A percentile compares a stretch with the other conserved stretches of the same genome.
phyloP scores from a whole-genome alignment of 352 stramenopile species.

The Globisporangium splendens region DNA sequence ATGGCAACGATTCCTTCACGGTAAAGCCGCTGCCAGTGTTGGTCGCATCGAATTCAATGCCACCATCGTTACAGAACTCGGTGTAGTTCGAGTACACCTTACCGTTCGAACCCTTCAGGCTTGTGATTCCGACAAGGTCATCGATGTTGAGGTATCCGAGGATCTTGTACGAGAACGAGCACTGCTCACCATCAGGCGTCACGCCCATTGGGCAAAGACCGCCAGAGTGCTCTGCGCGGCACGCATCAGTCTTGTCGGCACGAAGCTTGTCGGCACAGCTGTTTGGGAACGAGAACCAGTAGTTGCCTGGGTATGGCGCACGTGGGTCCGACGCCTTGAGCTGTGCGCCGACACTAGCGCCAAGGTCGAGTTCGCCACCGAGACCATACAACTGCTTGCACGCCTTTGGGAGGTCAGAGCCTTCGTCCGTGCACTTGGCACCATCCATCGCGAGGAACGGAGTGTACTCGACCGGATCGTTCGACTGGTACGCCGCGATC shows the following conservation, averaged over 20 bases:
- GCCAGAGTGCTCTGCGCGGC: slow-evolving; percentile 27
- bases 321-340: slow-evolving; percentile 36
- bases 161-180: slow-evolving; percentile 61
- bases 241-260: slow-evolving; percentile 42
- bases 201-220: slow-evolving; percentile 39
- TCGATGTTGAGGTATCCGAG: slow-evolving; percentile 55
- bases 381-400: slow-evolving; percentile 53
- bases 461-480: slow-evolving; percentile 41
- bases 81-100: slow-evolving; percentile 32
- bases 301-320: slow-evolving; percentile 56
- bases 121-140: slow-evolving; percentile 54
- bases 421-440: slow-evolving; percentile 46
- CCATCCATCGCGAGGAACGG: slow-evolving; percentile 63
- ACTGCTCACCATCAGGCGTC: slow-evolving; percentile 42
- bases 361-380: slow-evolving; percentile 38
- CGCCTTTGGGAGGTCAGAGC: slow-evolving; percentile 23
- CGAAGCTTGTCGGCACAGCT: slow-evolving; percentile 42
- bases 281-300: slow-evolving; percentile 63
- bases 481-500: slow-evolving; percentile 44
- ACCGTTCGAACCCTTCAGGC: slow-evolving; percentile 20
- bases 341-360: slow-evolving; percentile 44
- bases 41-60: slow-evolving; percentile 42
- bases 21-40: slow-evolving; percentile 37
- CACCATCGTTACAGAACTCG: slow-evolving; percentile 43
- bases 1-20: slow-evolving; percentile 40